phyloP scores from a whole-genome alignment of 768 basidiomycete species.

The Psilocybe cubensis region DNA sequence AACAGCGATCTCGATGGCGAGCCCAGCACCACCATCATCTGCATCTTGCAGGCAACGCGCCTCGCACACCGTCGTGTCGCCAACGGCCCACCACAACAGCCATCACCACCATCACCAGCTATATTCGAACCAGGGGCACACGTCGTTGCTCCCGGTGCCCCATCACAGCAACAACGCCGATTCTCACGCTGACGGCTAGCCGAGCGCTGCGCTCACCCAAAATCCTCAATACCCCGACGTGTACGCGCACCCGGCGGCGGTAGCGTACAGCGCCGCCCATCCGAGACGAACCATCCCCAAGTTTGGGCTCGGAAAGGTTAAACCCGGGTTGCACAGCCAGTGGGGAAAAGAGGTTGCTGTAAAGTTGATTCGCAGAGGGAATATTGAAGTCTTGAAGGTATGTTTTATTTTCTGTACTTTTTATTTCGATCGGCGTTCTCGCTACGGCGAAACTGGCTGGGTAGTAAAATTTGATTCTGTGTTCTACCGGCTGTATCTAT shows the following conservation, averaged over 20 bases:
- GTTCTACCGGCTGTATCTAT: not conserved
- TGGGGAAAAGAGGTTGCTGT: constrained; percentile 99
- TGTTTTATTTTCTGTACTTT: not conserved
- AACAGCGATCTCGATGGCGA: too few relatives aligned
- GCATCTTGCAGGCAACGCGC: constrained; percentile 58
- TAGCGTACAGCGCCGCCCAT: constrained; percentile 80
- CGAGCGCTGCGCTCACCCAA: not conserved
- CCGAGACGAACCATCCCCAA: constrained; percentile 84
- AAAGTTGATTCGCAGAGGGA: constrained; percentile 93
- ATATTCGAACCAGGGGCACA: constrained; percentile 23
- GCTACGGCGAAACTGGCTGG: too few relatives aligned
- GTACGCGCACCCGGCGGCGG: constrained; percentile 82
- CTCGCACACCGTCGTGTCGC: constrained; percentile 70
- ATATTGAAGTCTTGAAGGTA: constrained; percentile 95
- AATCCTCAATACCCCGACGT: constrained; percentile 47
- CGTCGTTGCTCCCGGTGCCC: too few relatives aligned
- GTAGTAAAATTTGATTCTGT: too few relatives aligned
- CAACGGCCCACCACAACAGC: constrained; percentile 33
- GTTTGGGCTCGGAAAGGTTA: constrained; percentile 98
- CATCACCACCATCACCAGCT: constrained; percentile 32
- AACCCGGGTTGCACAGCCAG: constrained; percentile 90
- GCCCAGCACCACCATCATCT: constrained; percentile 14
- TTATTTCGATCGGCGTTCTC: not conserved
- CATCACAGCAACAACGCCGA: too few relatives aligned
- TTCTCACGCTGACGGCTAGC: constrained; percentile 39